A percentile compares a stretch with the other conserved stretches of the same genome.
phyloP scores from a whole-genome alignment of 129 eudicot genomes.

The Flaveria sonorensis region DNA sequence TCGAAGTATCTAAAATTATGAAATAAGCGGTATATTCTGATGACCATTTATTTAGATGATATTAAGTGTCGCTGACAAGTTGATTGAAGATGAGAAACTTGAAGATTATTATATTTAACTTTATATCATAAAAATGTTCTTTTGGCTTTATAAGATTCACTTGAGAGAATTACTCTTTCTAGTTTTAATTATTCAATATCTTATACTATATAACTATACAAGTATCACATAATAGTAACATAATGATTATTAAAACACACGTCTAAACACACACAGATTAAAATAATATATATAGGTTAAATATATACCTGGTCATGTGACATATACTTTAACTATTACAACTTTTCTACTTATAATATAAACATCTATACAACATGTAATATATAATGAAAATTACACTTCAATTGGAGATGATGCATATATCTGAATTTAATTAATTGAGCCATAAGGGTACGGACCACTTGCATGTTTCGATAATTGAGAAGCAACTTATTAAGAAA shows the following conservation, averaged over 20 bases:
- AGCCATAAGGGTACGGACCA: conserved; percentile 15
- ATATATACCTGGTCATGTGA: not conserved
- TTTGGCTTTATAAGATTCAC: too few relatives aligned
- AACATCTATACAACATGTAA: conserved; percentile 4
- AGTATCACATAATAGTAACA: not conserved
- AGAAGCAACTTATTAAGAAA: conserved; percentile 25
- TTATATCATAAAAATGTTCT: too few relatives aligned
- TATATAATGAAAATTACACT: not conserved
- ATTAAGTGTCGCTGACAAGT: too few relatives aligned
- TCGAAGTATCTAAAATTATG: too few relatives aligned
- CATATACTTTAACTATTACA: not conserved
- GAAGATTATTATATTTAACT: too few relatives aligned
- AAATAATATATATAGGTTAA: not conserved
- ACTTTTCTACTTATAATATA: conserved; percentile 16
- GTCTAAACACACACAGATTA: not conserved
- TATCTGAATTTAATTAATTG: not conserved
- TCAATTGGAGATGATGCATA: not conserved
- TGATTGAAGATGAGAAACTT: too few relatives aligned
- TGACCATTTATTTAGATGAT: too few relatives aligned
- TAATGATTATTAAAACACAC: not conserved
- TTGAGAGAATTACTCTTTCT: not conserved
- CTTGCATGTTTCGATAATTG: conserved; percentile 1
- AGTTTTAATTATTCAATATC: not conserved
- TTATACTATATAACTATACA: too few relatives aligned
- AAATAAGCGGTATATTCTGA: too few relatives aligned